phyloP scores from a whole-genome alignment of 2,329 filamentous ascomycete species.

The Epicoccum sorghinum region DNA sequence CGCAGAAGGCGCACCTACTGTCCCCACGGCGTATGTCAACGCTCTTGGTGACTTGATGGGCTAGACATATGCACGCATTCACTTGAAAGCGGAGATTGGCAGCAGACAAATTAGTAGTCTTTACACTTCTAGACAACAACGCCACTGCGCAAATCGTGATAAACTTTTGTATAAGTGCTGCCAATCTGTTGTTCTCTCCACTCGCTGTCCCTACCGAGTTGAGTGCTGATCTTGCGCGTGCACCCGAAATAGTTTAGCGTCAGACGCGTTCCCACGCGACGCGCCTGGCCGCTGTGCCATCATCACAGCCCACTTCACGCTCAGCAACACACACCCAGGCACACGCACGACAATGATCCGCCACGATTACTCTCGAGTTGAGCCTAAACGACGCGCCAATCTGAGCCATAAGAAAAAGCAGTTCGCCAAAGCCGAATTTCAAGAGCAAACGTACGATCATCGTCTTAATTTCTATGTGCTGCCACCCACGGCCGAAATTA shows the following conservation, averaged over 20 bases:
- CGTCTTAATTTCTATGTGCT: slow-evolving; percentile 90
- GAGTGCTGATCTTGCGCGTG: not conserved
- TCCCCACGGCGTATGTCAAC: slow-evolving; percentile 85
- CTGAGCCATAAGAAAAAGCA: slow-evolving; percentile 85
- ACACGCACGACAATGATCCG: slow-evolving; percentile 39
- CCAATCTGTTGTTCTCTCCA: too few species aligned
- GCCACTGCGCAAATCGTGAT: too few species aligned
- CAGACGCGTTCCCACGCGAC: slow-evolving; percentile 28
- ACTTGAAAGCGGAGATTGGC: not conserved
- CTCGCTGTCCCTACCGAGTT: too few species aligned
- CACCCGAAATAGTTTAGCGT: slow-evolving; percentile 11
- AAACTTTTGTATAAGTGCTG: too few species aligned
- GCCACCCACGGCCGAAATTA: slow-evolving; percentile 91
- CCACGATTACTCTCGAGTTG: slow-evolving; percentile 52
- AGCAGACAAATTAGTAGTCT: not conserved
- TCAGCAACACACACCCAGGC: slow-evolving; percentile 14
- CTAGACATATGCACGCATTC: slow-evolving; percentile 11
- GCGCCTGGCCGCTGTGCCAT: slow-evolving; percentile 22
- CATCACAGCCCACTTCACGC: slow-evolving; percentile 8
- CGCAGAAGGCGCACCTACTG: slow-evolving; percentile 68
- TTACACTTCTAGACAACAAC: too few species aligned
- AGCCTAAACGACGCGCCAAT: slow-evolving; percentile 75
- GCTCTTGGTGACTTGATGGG: slow-evolving; percentile 75
- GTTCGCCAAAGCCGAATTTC: slow-evolving; percentile 78
- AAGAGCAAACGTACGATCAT: slow-evolving; percentile 79